Conservation (phyloP, 495 filamentous ascomycete species). For the Aspergillus sclerotiicarbonarius region DNA sequence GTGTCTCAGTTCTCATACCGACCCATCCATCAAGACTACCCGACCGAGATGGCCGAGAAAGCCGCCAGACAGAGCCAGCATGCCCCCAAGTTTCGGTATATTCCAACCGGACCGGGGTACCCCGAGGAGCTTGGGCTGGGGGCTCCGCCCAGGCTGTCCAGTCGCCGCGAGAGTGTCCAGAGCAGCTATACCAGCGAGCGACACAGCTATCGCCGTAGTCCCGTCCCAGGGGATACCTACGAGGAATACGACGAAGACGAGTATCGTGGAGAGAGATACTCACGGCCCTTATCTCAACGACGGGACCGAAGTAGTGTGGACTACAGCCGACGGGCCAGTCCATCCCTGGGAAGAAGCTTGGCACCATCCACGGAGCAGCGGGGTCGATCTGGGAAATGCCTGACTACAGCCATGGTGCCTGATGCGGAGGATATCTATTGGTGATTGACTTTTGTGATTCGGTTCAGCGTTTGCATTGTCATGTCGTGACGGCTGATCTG, state of each 20-base stretch:
- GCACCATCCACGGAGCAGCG: conserved; percentile 21
- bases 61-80: conserved; percentile 9
- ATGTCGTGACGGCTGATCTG: not conserved
- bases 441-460: conserved; percentile 17
- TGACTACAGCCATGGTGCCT: conserved; percentile 46
- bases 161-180: not conserved
- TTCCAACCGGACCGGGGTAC: conserved; percentile 28
- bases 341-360: conserved; percentile 4
- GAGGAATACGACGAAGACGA: not conserved
- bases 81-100: conserved; percentile 33
- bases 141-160: not conserved
- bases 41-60: conserved; percentile 30
- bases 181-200: conserved; percentile 1
- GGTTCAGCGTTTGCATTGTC: not conserved
- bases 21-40: conserved; percentile 35
- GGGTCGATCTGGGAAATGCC: conserved; percentile 25
- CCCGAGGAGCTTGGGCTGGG: not conserved
- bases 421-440: conserved; percentile 41
- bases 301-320: conserved; percentile 8
- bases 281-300: not conserved
- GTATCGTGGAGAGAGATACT: not conserved
- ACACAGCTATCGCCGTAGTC: no score
- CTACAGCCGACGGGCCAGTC: conserved; percentile 5
- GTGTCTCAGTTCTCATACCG: conserved; percentile 34
- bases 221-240: not conserved